These are phyloP conservation scores for Tubosaeta sp. DNA, from an alignment of 768 basidiomycete species.

Conservation along the genomic window DNA sequence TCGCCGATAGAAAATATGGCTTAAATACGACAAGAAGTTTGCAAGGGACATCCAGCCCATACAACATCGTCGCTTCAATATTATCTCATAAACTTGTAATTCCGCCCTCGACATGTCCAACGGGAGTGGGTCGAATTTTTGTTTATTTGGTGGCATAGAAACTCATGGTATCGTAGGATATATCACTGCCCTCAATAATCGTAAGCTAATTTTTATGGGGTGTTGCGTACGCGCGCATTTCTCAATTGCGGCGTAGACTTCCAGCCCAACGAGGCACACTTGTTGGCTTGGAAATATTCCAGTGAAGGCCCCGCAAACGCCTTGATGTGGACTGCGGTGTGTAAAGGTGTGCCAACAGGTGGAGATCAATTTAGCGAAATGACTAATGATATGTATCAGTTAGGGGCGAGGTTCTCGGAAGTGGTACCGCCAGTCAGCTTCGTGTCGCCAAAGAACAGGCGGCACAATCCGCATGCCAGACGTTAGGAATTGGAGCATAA, in stretches of 20 bases:
- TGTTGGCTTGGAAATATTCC: conserved; percentile 41
- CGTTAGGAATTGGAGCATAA: conserved; percentile 17
- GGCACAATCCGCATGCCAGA: conserved; percentile 41
- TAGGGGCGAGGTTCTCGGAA: conserved; percentile 43
- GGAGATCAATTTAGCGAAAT: background rate
- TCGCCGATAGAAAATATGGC: conserved; percentile 5
- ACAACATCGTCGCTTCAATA: background rate
- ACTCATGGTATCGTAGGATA: conserved; percentile 26
- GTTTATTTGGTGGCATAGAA: background rate
- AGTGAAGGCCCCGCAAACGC: conserved; percentile 40
- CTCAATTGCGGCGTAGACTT: conserved; percentile 29
- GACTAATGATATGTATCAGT: conserved; percentile 34
- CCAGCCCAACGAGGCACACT: conserved; percentile 30
- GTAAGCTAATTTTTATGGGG: conserved; percentile 28
- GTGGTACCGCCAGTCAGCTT: conserved; percentile 42
- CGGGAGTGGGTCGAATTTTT: conserved; percentile 17
- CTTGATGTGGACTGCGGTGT: conserved; percentile 48
- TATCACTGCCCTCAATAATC: conserved; percentile 42
- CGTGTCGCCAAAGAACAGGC: conserved; percentile 45
- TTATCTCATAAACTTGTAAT: background rate
- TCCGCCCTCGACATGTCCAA: conserved; percentile 12
- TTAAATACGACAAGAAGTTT: conserved; percentile 24
- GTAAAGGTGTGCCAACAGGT: conserved; percentile 45
- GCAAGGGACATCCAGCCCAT: background rate
- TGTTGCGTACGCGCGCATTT: background rate